Percentiles rank a stretch among this genome's conserved stretches.
Conservation (phyloP, 192 early-diverging fungal species). For the Chytriomyces confervae region DNA sequence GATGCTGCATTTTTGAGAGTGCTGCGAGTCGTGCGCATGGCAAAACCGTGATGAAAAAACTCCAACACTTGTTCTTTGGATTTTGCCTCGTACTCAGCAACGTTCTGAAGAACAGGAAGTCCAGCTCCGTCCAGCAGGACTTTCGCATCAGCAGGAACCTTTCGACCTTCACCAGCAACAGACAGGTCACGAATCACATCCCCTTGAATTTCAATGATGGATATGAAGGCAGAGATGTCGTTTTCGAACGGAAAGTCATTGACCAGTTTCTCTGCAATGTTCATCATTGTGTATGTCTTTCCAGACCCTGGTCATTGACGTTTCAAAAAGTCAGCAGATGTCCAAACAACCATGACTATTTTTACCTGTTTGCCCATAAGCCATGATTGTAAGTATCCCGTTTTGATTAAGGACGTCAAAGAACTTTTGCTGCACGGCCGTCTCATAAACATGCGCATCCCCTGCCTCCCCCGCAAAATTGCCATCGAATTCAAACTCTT, state of each 20-base stretch:
- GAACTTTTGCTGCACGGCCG: slow-evolving; percentile 26
- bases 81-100: neutral
- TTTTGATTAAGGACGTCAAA: slow-evolving; percentile 11
- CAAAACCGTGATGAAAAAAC: slow-evolving; percentile 29
- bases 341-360: neutral
- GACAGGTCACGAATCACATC: slow-evolving; percentile 39
- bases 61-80: slow-evolving; percentile 34
- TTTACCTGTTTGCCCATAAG: slow-evolving; percentile 38
- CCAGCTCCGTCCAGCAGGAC: slow-evolving; percentile 35
- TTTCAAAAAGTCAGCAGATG: neutral
- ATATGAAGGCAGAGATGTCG: neutral
- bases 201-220: slow-evolving; percentile 41
- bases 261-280: slow-evolving; percentile 26
- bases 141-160: neutral
- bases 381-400: slow-evolving; percentile 37
- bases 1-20: slow-evolving; percentile 32
- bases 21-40: slow-evolving; percentile 30
- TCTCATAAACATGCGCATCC: slow-evolving; percentile 26
- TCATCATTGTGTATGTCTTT: slow-evolving; percentile 43
- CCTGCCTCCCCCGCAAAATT: neutral
- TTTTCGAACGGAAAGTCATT: slow-evolving; percentile 19
- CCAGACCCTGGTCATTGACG: slow-evolving; percentile 28
- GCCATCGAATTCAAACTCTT: slow-evolving; percentile 18
- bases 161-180: neutral
- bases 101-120: slow-evolving; percentile 8